Evolutionary conservation across 192 early-diverging fungal genomes (phyloP), one percentile per base, ranked within the genome.

Genomic region (Glomus cerebriforme): DNA sequence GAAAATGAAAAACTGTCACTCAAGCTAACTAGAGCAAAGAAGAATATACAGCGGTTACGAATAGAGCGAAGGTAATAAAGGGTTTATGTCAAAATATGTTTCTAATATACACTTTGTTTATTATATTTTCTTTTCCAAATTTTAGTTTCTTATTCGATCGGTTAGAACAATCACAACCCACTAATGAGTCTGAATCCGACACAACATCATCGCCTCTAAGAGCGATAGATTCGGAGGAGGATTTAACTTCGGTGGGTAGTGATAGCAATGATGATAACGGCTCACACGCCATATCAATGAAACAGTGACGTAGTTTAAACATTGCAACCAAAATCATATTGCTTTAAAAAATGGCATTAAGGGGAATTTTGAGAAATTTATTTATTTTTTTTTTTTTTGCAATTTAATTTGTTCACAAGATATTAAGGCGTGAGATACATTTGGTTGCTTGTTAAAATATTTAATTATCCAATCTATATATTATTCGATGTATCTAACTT

Each of bases 1-100:
- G 83, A 86, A 31, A 87, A 87, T 67, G 79, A 80, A 8, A 59
- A 35, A 26, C 66, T 85, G n/a, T 59, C 37, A 35, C 17, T 64
- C 39, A 78, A 85, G 27, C 49, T 87, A 26, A 60, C 34, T 12
- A 79, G 60, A 68, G 86, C 82, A 29, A 78, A 76, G 31, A 75
- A 79, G 49, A 80, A 82, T 26, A 73, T 87, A 59, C 82, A 85
- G 49, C 76, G 79, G 45, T 59, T 87, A 37, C 59, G 81, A 63
- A 77, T 81, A 54, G 84, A 87, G 68, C 76, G 80, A 58, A 80
- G 58, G 85, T 85, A 80, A 79, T 12, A 27, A 35, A 24, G 10
- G 2, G 10, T 59, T 76, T 69, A 26, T 24, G 34, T 22, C 29
- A 15, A 7, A 54, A 5, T 22, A 22, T 22, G 17, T 54, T 59